Evolutionary conservation across 2,329 filamentous ascomycete species (phyloP), one percentile per base, ranked within the genome.

Genomic region (Hansfordia pulvinata): DNA sequence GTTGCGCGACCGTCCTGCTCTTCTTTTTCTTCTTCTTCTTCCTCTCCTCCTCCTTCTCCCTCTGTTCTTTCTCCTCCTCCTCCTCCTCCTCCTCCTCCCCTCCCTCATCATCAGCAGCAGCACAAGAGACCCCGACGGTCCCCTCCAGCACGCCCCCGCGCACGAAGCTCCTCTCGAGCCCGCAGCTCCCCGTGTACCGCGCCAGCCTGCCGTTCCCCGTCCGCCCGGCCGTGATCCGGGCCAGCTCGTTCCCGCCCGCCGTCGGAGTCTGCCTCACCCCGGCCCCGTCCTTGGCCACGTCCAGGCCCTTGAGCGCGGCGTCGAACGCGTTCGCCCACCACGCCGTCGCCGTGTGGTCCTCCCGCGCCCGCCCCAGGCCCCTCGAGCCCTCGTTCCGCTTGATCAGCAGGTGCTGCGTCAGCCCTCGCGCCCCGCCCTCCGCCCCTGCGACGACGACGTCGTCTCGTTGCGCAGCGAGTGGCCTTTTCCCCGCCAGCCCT

Each of bases 321-420:
- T 96, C 88, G 40, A 93, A 94, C 8, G 90, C 90, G 31, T 83
- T 78, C 53, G 93, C 65, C 90, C 90, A 98, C 90, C 90, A 98
- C 50, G 93, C 85, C 47, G 94, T 88, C 40, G 64, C 69, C 13
- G 66, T 69, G 35, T 64, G 64, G 35, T 73, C 67, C 35, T 72
- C 66, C 31, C 64, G 61, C 50, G 82, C 84, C 47, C 81, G 75
- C 29, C 88, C 88, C 5, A 96, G 61, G 14, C 88, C 88, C 28
- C 81, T 64, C 16, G 69, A 78, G 50, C 93, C 80, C 41, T 76
- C 67, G 53, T 93, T 93, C 41, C 81, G 77, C 32, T 79, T 75
- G 30, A 93, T 68, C 19, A 93, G 72, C 16, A 96, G 67, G 5
- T 88, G 88, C 40, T 80, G 81, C 15, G 76, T 73, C 29, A 96